phyloP scores from a whole-genome alignment of 441 rosid genomes.

The Gossypium gossypioides region DNA sequence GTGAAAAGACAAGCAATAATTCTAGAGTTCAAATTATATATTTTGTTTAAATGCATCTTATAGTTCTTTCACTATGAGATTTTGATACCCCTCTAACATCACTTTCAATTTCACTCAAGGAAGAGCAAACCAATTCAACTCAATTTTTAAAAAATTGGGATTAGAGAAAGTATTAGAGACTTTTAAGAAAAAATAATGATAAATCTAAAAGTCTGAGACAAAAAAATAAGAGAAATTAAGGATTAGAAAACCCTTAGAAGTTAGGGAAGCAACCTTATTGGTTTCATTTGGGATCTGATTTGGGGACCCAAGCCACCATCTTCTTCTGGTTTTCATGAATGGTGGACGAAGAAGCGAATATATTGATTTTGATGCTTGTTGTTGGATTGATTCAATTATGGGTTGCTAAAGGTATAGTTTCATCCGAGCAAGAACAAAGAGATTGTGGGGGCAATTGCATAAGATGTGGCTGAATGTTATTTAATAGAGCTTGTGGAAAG shows the following conservation, averaged over 20 bases:
- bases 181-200: too few species aligned
- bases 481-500: constrained; percentile 25
- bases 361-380: too few species aligned
- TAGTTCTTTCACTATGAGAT: background rate
- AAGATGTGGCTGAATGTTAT: constrained; percentile 26
- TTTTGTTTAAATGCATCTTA: background rate
- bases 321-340: too few species aligned
- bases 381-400: constrained; percentile 8
- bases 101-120: background rate
- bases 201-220: too few species aligned
- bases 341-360: too few species aligned
- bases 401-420: constrained; percentile 25
- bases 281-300: too few species aligned
- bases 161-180: too few species aligned
- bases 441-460: background rate
- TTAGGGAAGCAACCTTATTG: too few species aligned
- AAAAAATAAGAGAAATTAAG: too few species aligned
- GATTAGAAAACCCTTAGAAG: too few species aligned
- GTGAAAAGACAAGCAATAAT: background rate
- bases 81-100: background rate
- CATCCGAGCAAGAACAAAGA: background rate
- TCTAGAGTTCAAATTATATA: background rate
- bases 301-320: too few species aligned
- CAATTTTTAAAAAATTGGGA: background rate
- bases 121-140: background rate